Evolutionary conservation across 176 grass and related monocot species (phyloP), one percentile per base, ranked within the genome.

Genomic region (Aegilops umbellulata): DNA sequence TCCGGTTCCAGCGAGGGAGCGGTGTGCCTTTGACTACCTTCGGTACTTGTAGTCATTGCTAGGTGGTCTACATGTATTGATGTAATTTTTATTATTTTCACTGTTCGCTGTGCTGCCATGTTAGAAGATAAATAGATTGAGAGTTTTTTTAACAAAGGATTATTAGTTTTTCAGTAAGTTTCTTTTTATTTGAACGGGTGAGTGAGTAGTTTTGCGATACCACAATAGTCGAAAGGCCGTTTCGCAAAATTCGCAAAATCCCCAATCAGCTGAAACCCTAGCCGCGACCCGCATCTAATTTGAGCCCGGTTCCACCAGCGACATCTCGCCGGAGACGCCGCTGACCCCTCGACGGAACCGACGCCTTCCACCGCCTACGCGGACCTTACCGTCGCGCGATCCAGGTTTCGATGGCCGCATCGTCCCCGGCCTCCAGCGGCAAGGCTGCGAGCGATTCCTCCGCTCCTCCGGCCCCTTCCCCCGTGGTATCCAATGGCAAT

Each of bases 401-500:
- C 41, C 72, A 27, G 20, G 47, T 20, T 17, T 47, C 70, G 27
- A 84, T 84, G 82, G 82, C 71, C 2, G 58, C 82, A 8, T 64
- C 82, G 58, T 84, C 70, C 15, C 82, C 82, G 57, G 78, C 83
- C 12, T 44, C 29, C 6, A 69, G 44, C 57, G 32, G 74, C 74
- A 90, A 90, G 89, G 84, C 66, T 58, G 80, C 32, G 7, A 71
- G 66, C 16, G 89, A 83, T 58, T 58, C 88, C 5, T 34, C 78
- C 42, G 68, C 90, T 36, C 81, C 85, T 53, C 78, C 94, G 65
- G 7, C 81, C 4, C 22, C 85, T 51, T 60, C 80, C 24, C 19
- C 82, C 12, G 66, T 39, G 34, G 72, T 47, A 62, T 24, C 87
- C 78, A 96, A 91, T 75, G 88, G 91, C 82, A 93, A 86, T 65